A percentile compares a stretch with the other conserved stretches of the same genome.
phyloP scores from a whole-genome alignment of 192 early-diverging fungal genomes.

The Rhizoclosmatium globosum region DNA sequence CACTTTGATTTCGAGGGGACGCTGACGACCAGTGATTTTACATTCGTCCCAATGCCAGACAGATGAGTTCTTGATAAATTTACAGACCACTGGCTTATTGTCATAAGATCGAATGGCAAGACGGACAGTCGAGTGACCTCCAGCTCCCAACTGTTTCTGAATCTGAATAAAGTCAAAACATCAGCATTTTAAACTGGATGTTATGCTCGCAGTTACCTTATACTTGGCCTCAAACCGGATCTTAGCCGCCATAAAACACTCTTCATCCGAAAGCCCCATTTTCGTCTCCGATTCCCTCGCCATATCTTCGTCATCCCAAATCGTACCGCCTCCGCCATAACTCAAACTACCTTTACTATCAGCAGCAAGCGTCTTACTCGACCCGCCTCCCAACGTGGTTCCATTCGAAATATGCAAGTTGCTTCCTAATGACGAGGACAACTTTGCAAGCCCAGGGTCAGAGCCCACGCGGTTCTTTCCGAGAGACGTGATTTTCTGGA shows the following conservation, averaged over 20 bases:
- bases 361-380: conserved; percentile 20
- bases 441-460: conserved; percentile 18
- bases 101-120: conserved; percentile 41
- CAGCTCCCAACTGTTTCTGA: conserved; percentile 53
- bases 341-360: neutral
- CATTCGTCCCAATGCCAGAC: conserved; percentile 61
- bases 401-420: neutral
- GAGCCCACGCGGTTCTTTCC: conserved; percentile 18
- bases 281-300: conserved; percentile 19
- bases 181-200: neutral
- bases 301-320: conserved; percentile 30
- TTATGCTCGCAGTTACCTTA: neutral
- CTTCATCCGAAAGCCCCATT: conserved; percentile 20
- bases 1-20: conserved; percentile 54
- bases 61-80: conserved; percentile 51
- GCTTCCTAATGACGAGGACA: neutral
- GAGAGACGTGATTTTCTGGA: conserved; percentile 14
- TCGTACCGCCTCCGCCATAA: neutral
- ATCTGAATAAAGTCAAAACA: conserved; percentile 28
- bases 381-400: neutral
- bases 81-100: conserved; percentile 48
- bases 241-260: conserved; percentile 30
- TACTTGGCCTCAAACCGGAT: conserved; percentile 36
- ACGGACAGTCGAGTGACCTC: conserved; percentile 62
- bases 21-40: conserved; percentile 20